These are phyloP conservation scores for Tuber aestivum DNA, from an alignment of 495 filamentous ascomycete genomes.

Conservation along the genomic window DNA sequence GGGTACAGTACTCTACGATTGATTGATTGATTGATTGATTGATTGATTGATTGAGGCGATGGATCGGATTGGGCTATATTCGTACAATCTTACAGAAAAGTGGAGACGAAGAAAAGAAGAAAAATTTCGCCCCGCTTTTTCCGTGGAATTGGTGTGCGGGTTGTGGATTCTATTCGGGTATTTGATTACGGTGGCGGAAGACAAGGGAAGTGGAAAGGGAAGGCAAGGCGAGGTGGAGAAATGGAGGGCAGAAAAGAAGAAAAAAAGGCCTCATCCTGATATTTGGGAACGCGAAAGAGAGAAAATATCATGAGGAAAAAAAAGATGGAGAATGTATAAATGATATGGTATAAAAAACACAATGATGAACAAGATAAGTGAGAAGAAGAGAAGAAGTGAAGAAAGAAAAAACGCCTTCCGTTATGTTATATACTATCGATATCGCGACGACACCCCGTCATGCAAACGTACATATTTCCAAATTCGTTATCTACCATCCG, in stretches of 20 bases:
- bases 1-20: no score
- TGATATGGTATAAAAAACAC: no score
- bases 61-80: not conserved
- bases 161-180: not conserved
- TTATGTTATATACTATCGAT: slow-evolving; percentile 15
- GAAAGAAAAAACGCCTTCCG: slow-evolving; percentile 24
- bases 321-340: not conserved
- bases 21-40: no score
- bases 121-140: not conserved
- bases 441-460: slow-evolving; percentile 9
- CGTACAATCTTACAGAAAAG: not conserved
- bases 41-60: not conserved
- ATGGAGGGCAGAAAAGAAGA: not conserved
- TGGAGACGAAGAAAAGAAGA: not conserved
- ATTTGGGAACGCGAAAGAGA: no score
- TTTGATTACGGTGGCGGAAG: not conserved
- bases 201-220: no score
- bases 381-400: not conserved
- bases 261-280: not conserved
- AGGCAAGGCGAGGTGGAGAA: not conserved
- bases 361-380: not conserved
- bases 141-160: not conserved
- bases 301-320: no score
- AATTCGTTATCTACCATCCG: slow-evolving; percentile 16
- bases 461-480: slow-evolving; percentile 13